phyloP scores from a whole-genome alignment of 2,329 filamentous ascomycete genomes.

The Colletotrichum cereale region DNA sequence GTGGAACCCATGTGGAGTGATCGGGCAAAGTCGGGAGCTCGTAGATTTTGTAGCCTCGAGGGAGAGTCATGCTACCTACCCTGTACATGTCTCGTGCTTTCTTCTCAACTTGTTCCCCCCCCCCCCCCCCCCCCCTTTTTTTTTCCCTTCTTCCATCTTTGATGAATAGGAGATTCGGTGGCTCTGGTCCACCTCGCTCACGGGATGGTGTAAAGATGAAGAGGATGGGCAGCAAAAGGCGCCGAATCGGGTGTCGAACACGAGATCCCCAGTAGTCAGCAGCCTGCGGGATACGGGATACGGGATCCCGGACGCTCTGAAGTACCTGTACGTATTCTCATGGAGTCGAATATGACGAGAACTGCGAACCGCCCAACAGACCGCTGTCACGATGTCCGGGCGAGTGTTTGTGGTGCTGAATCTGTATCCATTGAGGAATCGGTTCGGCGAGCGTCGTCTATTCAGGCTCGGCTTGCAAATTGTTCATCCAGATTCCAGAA shows the following conservation, averaged over 20 bases:
- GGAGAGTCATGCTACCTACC: slow-evolving; percentile 37
- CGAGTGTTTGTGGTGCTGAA: slow-evolving; percentile 7
- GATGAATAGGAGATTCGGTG: slow-evolving; percentile 34
- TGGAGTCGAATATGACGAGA: neutral
- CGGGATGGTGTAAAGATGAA: slow-evolving; percentile 28
- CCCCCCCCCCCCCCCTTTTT: too few relatives aligned
- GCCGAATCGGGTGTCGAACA: slow-evolving; percentile 33
- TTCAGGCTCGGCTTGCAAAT: slow-evolving; percentile 29
- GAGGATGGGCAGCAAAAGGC: slow-evolving; percentile 26
- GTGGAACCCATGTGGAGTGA: slow-evolving; percentile 33
- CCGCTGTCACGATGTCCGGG: slow-evolving; percentile 22
- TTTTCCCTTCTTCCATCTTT: slow-evolving; percentile 21
- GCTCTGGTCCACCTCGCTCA: slow-evolving; percentile 18
- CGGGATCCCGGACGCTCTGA: slow-evolving; percentile 15
- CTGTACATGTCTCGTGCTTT: slow-evolving; percentile 26
- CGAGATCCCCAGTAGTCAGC: slow-evolving; percentile 10
- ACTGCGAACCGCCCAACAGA: slow-evolving; percentile 8
- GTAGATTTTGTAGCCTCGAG: slow-evolving; percentile 31
- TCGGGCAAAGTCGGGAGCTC: slow-evolving; percentile 39
- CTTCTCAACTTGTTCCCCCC: slow-evolving; percentile 7
- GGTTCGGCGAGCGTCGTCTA: slow-evolving; percentile 28
- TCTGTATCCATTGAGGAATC: slow-evolving; percentile 5
- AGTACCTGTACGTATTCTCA: neutral
- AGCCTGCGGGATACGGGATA: slow-evolving; percentile 16
- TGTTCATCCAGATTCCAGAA: slow-evolving; percentile 32